phyloP scores from a whole-genome alignment of 2,329 filamentous ascomycete genomes.

The Fusarium paranaense region DNA sequence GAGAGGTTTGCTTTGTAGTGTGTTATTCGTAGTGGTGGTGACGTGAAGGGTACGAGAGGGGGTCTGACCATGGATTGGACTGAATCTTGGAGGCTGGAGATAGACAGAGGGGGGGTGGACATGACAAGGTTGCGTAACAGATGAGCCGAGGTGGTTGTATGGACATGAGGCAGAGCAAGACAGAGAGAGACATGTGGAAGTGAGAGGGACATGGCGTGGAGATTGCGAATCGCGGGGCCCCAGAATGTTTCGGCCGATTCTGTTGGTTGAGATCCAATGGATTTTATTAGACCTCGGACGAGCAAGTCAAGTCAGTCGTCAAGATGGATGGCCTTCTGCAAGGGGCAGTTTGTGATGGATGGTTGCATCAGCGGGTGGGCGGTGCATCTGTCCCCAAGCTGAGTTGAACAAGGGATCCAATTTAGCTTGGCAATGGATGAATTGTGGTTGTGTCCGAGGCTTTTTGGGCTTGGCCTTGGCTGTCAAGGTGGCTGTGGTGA shows the following conservation, averaged over 20 bases:
- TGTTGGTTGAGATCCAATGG: neutral
- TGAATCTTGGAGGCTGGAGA: neutral
- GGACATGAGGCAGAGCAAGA: neutral
- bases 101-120: neutral
- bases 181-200: constrained; percentile 23
- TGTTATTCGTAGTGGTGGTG: neutral
- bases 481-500: neutral
- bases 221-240: constrained; percentile 30
- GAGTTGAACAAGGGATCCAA: neutral
- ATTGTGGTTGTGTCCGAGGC: neutral
- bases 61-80: neutral
- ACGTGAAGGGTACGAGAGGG: neutral
- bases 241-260: constrained; percentile 26
- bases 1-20: neutral
- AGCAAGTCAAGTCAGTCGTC: neutral
- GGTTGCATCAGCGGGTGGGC: neutral
- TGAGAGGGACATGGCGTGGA: constrained; percentile 14
- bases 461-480: neutral
- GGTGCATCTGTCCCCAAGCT: neutral
- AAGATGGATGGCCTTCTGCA: constrained; percentile 8
- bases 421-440: neutral
- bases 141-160: constrained; percentile 25
- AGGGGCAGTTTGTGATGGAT: constrained; percentile 6
- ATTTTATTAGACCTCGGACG: neutral
- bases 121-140: neutral